These are phyloP conservation scores for Xylaria sp. DNA, from an alignment of 495 filamentous ascomycete genomes.

Conservation along the genomic window DNA sequence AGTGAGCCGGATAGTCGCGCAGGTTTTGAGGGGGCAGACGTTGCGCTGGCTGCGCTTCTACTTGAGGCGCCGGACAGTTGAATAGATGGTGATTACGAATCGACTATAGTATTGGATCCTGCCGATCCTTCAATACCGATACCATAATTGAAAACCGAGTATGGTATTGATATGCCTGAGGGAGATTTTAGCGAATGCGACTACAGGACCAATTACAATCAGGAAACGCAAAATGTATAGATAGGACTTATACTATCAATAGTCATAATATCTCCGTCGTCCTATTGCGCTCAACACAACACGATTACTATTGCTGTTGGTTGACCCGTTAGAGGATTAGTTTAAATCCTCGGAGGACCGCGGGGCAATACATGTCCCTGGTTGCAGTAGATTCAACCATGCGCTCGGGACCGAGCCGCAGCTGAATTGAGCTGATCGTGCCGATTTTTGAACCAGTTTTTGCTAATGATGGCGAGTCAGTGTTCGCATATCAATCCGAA, in stretches of 20 bases:
- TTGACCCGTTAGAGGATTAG: not conserved
- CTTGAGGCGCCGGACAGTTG: constrained; percentile 25
- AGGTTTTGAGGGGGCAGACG: constrained; percentile 1
- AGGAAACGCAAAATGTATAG: not conserved
- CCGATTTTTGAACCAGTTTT: not conserved
- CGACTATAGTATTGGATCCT: not conserved
- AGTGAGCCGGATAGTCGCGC: constrained; percentile 34
- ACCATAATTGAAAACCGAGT: not conserved
- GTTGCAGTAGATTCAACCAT: not conserved
- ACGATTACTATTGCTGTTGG: not conserved
- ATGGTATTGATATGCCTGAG: not conserved
- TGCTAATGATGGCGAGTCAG: not conserved
- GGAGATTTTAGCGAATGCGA: constrained; percentile 9
- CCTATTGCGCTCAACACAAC: too few relatives aligned
- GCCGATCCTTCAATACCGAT: not conserved
- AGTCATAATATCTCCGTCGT: not conserved
- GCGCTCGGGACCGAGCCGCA: constrained; percentile 1
- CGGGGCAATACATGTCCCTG: not conserved
- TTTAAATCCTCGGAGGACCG: not conserved
- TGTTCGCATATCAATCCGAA: not conserved
- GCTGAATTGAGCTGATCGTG: constrained; percentile 2
- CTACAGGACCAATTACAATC: not conserved
- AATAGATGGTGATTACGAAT: constrained; percentile 11
- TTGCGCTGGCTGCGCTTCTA: constrained; percentile 25
- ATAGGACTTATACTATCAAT: constrained; percentile 8